Evolutionary conservation across 2,329 filamentous ascomycete species (phyloP).

Genomic region (Teratosphaeria nubilosa): DNA sequence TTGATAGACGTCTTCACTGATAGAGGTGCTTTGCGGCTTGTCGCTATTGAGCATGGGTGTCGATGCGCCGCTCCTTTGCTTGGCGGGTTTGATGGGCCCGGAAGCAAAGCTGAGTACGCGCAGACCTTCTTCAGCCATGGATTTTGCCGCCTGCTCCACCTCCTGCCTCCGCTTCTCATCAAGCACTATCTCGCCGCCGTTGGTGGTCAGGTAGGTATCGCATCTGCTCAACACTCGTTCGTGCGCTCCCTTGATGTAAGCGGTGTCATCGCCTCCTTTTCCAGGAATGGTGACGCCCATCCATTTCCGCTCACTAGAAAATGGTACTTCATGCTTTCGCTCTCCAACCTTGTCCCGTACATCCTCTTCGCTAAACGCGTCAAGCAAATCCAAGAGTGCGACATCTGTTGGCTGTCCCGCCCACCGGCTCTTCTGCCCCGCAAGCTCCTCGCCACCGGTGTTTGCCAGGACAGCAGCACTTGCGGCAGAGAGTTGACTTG

Average conservation of each 20-base stretch:
- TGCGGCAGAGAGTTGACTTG: conserved; percentile 47
- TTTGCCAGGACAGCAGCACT: conserved; percentile 78
- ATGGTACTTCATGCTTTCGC: conserved; percentile 77
- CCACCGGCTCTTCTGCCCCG: conserved; percentile 75
- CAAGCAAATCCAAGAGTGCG: conserved; percentile 87
- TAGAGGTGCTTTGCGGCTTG: background rate
- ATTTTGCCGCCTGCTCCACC: conserved; percentile 68
- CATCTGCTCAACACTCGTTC: conserved; percentile 79
- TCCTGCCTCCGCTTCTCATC: conserved; percentile 66
- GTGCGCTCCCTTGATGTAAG: conserved; percentile 91
- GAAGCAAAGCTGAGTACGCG: conserved; percentile 90
- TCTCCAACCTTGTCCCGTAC: conserved; percentile 76
- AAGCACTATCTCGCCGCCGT: conserved; percentile 76
- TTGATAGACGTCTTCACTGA: conserved; percentile 61
- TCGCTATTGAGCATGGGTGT: conserved; percentile 15
- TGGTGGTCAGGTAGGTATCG: conserved; percentile 78
- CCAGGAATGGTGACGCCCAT: conserved; percentile 82
- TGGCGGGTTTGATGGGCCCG: conserved; percentile 43
- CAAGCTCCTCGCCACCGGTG: conserved; percentile 51
- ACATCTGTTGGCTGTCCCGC: conserved; percentile 95
- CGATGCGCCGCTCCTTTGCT: conserved; percentile 24
- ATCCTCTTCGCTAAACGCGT: conserved; percentile 85
- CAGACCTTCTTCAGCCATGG: conserved; percentile 80
- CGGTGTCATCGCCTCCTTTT: conserved; percentile 63
- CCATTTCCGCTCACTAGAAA: conserved; percentile 97